phyloP scores from a whole-genome alignment of 495 filamentous ascomycete species.

The Trypethelium eluteriae region DNA sequence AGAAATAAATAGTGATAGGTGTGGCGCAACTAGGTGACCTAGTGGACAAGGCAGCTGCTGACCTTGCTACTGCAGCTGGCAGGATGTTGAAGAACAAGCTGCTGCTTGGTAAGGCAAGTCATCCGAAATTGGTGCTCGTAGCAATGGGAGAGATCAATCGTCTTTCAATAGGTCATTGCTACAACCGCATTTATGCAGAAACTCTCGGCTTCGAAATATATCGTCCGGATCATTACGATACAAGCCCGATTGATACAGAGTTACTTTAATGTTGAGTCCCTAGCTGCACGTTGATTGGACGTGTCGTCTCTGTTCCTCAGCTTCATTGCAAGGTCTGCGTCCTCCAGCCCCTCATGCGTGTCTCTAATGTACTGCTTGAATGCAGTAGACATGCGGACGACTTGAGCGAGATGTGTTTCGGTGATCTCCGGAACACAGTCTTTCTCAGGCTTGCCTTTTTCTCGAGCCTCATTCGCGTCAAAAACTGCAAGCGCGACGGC shows the following conservation, averaged over 20 bases:
- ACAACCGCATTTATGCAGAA: neutral
- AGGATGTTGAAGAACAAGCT: no score
- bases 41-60: no score
- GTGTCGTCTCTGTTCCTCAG: neutral
- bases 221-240: neutral
- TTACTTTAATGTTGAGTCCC: neutral
- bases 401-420: constrained; percentile 17
- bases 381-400: constrained; percentile 24
- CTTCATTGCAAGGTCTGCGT: neutral
- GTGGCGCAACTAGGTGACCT: no score
- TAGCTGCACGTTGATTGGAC: neutral
- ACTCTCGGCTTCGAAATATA: neutral
- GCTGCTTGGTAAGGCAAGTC: neutral
- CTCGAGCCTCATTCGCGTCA: constrained; percentile 22
- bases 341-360: neutral
- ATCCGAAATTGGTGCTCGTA: neutral
- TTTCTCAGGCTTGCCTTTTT: neutral
- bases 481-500: constrained; percentile 26
- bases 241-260: neutral
- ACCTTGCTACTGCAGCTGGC: no score
- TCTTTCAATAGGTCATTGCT: neutral
- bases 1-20: no score
- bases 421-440: neutral
- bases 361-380: neutral
- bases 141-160: neutral